Conservation (phyloP, 2,329 filamentous ascomycete genomes). For the Cryphonectria japonica region DNA sequence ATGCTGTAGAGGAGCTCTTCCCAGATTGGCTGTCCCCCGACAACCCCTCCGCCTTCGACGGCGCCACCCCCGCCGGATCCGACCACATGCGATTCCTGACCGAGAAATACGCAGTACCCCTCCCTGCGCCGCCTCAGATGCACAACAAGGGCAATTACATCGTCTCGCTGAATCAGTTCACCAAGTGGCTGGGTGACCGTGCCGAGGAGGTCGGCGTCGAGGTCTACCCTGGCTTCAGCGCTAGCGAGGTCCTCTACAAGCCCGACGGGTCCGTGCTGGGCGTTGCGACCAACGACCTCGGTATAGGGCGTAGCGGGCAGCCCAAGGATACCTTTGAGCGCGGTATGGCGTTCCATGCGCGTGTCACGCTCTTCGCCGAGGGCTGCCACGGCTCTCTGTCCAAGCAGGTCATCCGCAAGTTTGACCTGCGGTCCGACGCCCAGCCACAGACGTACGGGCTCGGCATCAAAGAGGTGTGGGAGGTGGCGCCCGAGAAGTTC, state of each 20-base stretch:
- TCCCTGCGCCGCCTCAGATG: constrained; percentile 95
- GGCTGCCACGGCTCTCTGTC: constrained; percentile 94
- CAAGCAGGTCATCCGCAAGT: constrained; percentile 95
- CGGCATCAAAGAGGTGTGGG: constrained; percentile 97
- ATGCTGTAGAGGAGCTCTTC: constrained; percentile 84
- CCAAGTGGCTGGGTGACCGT: constrained; percentile 92
- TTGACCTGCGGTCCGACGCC: constrained; percentile 84
- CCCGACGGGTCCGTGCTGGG: constrained; percentile 87
- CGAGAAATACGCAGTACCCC: constrained; percentile 73
- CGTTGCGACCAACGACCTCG: constrained; percentile 94
- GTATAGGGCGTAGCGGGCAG: constrained; percentile 78
- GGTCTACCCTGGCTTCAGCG: constrained; percentile 94
- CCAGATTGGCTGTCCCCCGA: constrained; percentile 91
- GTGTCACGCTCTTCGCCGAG: constrained; percentile 89
- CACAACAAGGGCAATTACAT: constrained; percentile 98
- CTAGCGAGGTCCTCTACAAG: constrained; percentile 87
- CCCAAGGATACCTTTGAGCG: constrained; percentile 91
- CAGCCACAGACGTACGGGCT: constrained; percentile 95
- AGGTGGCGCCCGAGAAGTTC: constrained; percentile 91
- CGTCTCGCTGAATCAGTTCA: constrained; percentile 90
- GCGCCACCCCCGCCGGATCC: constrained; percentile 78
- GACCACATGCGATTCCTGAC: constrained; percentile 97
- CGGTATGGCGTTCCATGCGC: constrained; percentile 97
- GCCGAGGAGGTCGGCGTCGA: constrained; percentile 97
- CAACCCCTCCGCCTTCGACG: constrained; percentile 85